Conservation (phyloP, 1,139 yeast species). For the Magnusiomyces ingens region DNA sequence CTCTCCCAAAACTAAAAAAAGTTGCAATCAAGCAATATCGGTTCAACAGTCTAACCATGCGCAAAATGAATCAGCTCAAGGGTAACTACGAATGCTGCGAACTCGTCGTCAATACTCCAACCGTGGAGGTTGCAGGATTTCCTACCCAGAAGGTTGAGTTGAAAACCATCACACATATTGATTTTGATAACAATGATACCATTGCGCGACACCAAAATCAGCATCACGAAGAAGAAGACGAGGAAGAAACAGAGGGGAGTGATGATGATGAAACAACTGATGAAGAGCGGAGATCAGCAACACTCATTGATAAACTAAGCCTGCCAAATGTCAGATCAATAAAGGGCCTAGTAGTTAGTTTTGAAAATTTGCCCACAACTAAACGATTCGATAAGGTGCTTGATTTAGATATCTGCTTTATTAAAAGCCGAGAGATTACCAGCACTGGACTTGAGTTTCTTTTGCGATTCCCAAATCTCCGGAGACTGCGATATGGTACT, state of each 20-base stretch:
- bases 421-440: too few relatives aligned
- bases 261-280: not conserved
- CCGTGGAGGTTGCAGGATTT: not conserved
- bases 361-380: too few relatives aligned
- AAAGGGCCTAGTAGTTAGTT: too few relatives aligned
- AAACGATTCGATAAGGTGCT: too few relatives aligned
- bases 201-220: not conserved
- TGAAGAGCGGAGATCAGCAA: too few relatives aligned
- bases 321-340: too few relatives aligned
- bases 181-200: not conserved
- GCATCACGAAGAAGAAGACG: not conserved
- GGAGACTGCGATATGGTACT: too few relatives aligned
- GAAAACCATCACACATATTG: not conserved
- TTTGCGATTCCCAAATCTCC: too few relatives aligned
- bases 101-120: not conserved
- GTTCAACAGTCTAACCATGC: not conserved
- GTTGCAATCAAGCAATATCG: not conserved
- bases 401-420: too few relatives aligned
- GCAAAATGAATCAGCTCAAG: not conserved
- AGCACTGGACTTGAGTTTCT: too few relatives aligned
- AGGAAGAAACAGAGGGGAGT: not conserved
- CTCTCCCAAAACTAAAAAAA: not conserved
- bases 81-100: slow-evolving; percentile 4
- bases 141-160: not conserved
- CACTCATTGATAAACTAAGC: too few relatives aligned